These are phyloP conservation scores for Quercus glauca DNA, from an alignment of 306 rosid genomes.

Conservation along the genomic window DNA sequence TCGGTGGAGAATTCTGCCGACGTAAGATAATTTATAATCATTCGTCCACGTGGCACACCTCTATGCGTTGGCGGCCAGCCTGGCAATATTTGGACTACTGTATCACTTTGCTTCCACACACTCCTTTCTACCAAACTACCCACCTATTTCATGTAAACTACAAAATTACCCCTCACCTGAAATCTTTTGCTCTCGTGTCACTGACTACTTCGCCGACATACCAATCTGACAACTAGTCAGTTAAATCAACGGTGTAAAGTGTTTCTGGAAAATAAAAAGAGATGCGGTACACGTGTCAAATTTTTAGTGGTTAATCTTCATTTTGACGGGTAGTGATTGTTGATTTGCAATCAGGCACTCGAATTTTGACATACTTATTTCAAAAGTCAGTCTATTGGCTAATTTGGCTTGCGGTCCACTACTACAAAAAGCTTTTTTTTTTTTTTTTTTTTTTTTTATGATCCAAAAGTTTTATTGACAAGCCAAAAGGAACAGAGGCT, in stretches of 20 bases:
- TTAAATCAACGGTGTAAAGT: neutral
- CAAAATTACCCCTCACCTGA: neutral
- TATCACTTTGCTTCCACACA: neutral
- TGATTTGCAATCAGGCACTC: too few species aligned
- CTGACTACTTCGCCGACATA: neutral
- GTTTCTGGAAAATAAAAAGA: too few species aligned
- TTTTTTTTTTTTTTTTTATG: too few species aligned
- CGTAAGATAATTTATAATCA: conserved; percentile 2
- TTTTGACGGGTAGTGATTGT: neutral
- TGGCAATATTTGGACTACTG: conserved; percentile 9
- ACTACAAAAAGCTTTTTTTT: too few species aligned
- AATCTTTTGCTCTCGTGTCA: neutral
- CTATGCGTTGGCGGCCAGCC: conserved; percentile 1
- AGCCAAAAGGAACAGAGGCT: too few species aligned
- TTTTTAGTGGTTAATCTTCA: too few species aligned
- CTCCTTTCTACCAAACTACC: neutral
- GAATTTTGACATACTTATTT: too few species aligned
- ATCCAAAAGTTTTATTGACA: too few species aligned
- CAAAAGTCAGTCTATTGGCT: too few species aligned
- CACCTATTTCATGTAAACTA: conserved; percentile 10
- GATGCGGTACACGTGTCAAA: too few species aligned
- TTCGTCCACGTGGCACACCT: conserved; percentile 31
- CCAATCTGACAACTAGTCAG: neutral
- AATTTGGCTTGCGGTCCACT: too few species aligned
- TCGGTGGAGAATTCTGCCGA: conserved; percentile 45